Evolutionary conservation across 1,139 yeast species (phyloP).

Genomic region (Candida dubliniensis): DNA sequence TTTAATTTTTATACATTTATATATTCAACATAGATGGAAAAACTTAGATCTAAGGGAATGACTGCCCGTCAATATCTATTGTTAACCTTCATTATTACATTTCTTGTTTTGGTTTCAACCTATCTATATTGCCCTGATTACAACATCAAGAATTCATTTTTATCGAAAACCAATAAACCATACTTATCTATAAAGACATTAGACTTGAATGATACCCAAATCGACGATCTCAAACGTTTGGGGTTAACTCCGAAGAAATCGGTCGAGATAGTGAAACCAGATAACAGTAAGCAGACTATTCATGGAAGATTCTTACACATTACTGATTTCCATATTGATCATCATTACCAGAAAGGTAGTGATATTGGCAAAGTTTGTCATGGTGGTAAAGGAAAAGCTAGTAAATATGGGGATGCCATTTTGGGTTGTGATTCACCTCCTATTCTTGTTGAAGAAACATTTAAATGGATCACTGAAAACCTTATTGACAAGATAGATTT

Average conservation of each 20-base stretch:
- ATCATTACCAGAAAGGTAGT: slow-evolving; percentile 57
- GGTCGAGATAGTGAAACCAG: slow-evolving; percentile 24
- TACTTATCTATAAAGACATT: slow-evolving; percentile 8
- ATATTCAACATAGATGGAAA: too few species aligned
- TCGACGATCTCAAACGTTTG: slow-evolving; percentile 13
- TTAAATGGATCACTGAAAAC: slow-evolving; percentile 64
- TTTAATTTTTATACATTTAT: too few species aligned
- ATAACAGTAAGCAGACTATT: slow-evolving; percentile 28
- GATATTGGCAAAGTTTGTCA: slow-evolving; percentile 59
- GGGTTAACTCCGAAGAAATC: slow-evolving; percentile 36
- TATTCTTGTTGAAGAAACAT: slow-evolving; percentile 58
- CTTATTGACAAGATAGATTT: slow-evolving; percentile 77
- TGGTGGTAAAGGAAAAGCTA: slow-evolving; percentile 51
- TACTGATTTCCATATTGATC: slow-evolving; percentile 86
- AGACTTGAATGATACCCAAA: slow-evolving; percentile 11
- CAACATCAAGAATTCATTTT: too few species aligned
- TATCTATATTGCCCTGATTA: too few species aligned
- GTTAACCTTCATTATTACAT: too few species aligned
- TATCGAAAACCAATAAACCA: neutral
- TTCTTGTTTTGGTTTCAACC: too few species aligned
- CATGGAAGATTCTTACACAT: slow-evolving; percentile 82
- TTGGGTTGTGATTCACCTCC: slow-evolving; percentile 74
- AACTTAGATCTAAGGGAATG: too few species aligned
- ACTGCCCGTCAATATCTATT: too few species aligned
- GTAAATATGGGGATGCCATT: slow-evolving; percentile 73